Base-by-base conservation (phyloP, 371 early-diverging fungal species). In the Entomophthora muscae region DNA sequence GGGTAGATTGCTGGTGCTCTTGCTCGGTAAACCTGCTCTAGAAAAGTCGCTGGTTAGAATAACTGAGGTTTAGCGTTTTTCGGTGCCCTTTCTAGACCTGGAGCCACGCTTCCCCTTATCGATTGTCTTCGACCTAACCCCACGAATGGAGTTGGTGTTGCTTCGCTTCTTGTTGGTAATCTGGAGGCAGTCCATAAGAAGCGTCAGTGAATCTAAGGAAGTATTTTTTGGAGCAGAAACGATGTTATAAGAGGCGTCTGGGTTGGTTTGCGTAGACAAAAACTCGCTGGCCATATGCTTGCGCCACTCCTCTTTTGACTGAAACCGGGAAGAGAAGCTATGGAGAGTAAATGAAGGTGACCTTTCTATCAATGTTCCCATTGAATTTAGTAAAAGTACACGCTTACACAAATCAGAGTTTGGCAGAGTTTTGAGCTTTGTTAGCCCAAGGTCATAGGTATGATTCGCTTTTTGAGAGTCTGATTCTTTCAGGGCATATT, bases 321-420 rank as follows among this genome's bases (percentile, higher is more conserved):
- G 17, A 55, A 24, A 55, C 28, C 28, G 56, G 26, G 28, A 55
- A 55, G 56, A 3, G 12, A 55, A 55, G 28, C 28, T 55, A 26
- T 27, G 3, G 12, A 55, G 28, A 13, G 28, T 27, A 26, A 24
- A 24, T 26, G 56, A 27, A 12, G 56, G 28, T 24, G 56, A 12
- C n/a, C 28, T 17, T 24, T 55, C 56, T 27, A 55, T 27, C 28
- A 55, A 24, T 22, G 10, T 27, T 12, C n/a, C 56, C 56, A 55
- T 55, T 22, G 56, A 55, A 55, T 55, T 55, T 12, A 55, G 22
- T 26, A 55, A 26, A 24, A 55, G 28, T 55, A 55, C 56, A 22
- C 56, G 22, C 28, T 55, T 55, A 55, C 56, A 55, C n/a, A 55
- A 55, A 55, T 27, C 28, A n/a, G 56, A 55, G 26, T 26, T 55